Conservation (phyloP, 345 rosid genomes). For the Salix koriyanagi region DNA sequence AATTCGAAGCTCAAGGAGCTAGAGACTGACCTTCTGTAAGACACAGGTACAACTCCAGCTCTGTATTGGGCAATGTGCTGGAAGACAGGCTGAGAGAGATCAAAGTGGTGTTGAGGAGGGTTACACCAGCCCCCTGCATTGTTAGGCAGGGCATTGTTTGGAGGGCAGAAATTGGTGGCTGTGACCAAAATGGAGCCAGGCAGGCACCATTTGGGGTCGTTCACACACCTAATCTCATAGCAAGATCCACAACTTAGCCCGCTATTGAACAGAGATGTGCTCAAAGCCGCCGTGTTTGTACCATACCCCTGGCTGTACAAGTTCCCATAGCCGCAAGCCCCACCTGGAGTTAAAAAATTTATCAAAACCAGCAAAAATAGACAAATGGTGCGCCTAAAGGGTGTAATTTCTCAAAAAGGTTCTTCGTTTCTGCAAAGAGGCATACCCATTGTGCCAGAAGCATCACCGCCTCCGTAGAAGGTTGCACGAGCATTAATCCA, state of each 20-base stretch:
- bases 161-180: constrained; percentile 31
- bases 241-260: constrained; percentile 26
- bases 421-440: background rate
- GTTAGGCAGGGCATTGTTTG: constrained; percentile 27
- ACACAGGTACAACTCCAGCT: constrained; percentile 21
- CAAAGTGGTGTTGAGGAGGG: constrained; percentile 26
- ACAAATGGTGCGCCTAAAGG: background rate
- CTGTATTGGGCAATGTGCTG: constrained; percentile 24
- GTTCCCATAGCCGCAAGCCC: constrained; percentile 28
- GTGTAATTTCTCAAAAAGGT: background rate
- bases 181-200: constrained; percentile 29
- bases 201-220: constrained; percentile 19
- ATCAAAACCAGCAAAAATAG: background rate
- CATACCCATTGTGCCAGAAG: constrained; percentile 32
- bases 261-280: constrained; percentile 24
- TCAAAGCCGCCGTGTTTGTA: constrained; percentile 28
- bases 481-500: constrained; percentile 27
- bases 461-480: constrained; percentile 29
- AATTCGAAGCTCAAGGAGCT: background rate
- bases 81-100: constrained; percentile 26
- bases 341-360: constrained; percentile 3
- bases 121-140: constrained; percentile 28
- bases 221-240: constrained; percentile 18
- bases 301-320: constrained; percentile 28
- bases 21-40: constrained; percentile 19